A percentile compares a stretch with the other conserved stretches of the same genome.
Conservation (phyloP, 768 basidiomycete genomes). For the Suillus variegatus region DNA sequence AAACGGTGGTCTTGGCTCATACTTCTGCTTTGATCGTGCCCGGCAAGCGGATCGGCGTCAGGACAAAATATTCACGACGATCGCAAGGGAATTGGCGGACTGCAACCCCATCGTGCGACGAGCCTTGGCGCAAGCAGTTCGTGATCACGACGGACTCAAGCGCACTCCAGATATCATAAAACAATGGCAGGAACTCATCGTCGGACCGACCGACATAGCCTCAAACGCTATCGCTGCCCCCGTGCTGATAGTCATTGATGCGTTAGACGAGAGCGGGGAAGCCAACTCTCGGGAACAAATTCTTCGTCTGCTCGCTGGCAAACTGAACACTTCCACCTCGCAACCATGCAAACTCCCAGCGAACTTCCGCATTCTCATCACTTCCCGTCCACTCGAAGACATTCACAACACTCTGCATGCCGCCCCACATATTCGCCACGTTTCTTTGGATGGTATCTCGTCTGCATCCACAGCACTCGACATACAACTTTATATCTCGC, state of each 20-base stretch:
- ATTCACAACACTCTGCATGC: conserved; percentile 12
- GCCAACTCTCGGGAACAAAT: conserved; percentile 10
- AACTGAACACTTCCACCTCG: background rate
- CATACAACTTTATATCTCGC: conserved; percentile 9
- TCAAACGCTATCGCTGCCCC: conserved; percentile 16
- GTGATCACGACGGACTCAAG: conserved; percentile 1
- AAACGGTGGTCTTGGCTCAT: conserved; percentile 15
- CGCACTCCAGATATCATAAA: background rate
- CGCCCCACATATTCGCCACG: background rate
- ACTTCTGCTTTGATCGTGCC: conserved; percentile 16
- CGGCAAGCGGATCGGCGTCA: background rate
- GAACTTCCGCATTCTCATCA: conserved; percentile 20
- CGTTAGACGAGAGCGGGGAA: conserved; percentile 19
- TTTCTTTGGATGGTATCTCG: conserved; percentile 5
- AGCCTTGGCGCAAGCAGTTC: background rate
- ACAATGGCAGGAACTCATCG: conserved; percentile 21
- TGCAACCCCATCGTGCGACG: conserved; percentile 2
- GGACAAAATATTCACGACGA: conserved; percentile 7
- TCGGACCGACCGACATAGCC: conserved; percentile 11
- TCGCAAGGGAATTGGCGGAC: background rate
- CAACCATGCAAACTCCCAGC: conserved; percentile 2
- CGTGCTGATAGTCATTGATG: conserved; percentile 28
- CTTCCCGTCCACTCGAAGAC: conserved; percentile 11
- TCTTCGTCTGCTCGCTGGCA: conserved; percentile 12
- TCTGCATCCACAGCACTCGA: conserved; percentile 2